Conservation (phyloP, 2,329 filamentous ascomycete species). For the Penicillium hordei region DNA sequence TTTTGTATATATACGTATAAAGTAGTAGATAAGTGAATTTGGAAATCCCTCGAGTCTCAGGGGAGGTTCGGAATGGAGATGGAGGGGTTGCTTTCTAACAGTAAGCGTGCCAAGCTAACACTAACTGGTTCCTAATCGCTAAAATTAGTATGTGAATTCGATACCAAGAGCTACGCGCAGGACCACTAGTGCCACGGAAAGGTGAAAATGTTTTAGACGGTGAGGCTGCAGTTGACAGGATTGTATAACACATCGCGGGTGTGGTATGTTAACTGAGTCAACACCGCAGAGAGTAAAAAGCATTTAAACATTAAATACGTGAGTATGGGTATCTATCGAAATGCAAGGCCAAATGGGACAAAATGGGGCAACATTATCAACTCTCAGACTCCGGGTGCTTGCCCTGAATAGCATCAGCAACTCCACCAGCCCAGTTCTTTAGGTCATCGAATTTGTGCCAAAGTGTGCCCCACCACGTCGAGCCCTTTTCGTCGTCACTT, state of each 20-base stretch:
- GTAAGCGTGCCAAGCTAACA: neutral
- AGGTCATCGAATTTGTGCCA: conserved; percentile 36
- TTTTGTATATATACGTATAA: neutral
- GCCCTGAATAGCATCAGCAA: conserved; percentile 34
- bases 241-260: neutral
- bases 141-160: too few species aligned
- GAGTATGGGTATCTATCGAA: conserved; percentile 19
- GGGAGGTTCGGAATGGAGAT: neutral
- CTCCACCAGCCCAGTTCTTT: conserved; percentile 38
- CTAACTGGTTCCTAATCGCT: neutral
- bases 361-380: neutral
- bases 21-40: neutral
- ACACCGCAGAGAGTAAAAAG: neutral
- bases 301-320: conserved; percentile 4
- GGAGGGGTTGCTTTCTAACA: neutral
- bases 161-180: too few species aligned
- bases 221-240: neutral
- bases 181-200: neutral
- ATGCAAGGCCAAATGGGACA: conserved; percentile 1
- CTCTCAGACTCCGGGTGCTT: conserved; percentile 17
- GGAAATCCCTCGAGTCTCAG: neutral
- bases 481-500: conserved; percentile 21
- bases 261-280: neutral
- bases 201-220: neutral
- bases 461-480: conserved; percentile 37